Evolutionary conservation across 164 flowering plant species (phyloP), one percentile per base, ranked within the genome.

Genomic region (Saururus chinensis): DNA sequence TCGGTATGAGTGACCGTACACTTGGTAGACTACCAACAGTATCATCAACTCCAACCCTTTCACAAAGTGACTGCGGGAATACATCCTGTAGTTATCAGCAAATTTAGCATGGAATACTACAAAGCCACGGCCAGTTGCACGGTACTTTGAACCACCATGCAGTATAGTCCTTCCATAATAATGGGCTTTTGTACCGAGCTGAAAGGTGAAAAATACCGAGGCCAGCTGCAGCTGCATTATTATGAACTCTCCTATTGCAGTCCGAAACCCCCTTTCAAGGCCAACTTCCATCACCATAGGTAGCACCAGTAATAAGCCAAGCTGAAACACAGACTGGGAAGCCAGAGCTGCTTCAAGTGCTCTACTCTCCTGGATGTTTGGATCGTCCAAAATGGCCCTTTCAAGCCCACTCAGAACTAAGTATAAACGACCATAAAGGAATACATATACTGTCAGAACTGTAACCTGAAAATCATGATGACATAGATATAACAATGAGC

Each of bases 231-330:
- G 84, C 76, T 90, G 97, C 99, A 93, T 93, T 24, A 88, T 77
- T 53, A 93, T 73, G 61, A 93, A 87, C 64, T 93, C 93, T 68
- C 82, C 96, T 30, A 93, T 55, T 57, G 99, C 99, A 61, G 81
- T 84, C 7, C 91, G 96, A 51, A 93, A 93, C 6, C 99, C 99
- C 76, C 87, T 84, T 62, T 93, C 97, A 37, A 93, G 80, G 60
- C 97, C 97, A 65, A 85, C 83, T 76, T 93, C 98, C 97, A 90
- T 93, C 52, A 93, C 83, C 98, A 93, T 93, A 9, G 99, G 99
- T 22, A 93, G 81, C 42, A 88, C 92, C 52, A 90, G 72, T 65
- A 90, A 70, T 65, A 93, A 66, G 49, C 99, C 99, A 14, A 93
- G 75, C 82, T 93, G 99, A 70, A 85, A 84, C 40, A 89, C 73